These are phyloP conservation scores for Chalciporus piperatus DNA, from an alignment of 768 basidiomycete genomes.

Conservation along the genomic window DNA sequence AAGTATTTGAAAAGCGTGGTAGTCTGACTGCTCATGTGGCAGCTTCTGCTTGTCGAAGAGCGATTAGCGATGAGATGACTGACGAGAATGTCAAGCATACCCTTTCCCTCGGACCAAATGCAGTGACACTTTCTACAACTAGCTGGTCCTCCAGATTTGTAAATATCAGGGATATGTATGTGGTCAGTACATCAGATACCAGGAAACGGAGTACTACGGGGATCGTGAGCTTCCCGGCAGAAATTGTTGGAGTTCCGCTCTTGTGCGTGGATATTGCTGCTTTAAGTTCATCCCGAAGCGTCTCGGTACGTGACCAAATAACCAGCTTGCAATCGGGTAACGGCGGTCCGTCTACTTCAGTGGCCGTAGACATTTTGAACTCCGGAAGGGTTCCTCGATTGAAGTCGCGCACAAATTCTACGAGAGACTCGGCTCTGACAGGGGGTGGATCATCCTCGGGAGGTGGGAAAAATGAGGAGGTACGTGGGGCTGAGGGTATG, in stretches of 20 bases:
- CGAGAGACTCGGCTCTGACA: slow-evolving; percentile 45
- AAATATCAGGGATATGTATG: slow-evolving; percentile 55
- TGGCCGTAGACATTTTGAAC: background rate
- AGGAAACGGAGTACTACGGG: slow-evolving; percentile 52
- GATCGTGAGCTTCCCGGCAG: slow-evolving; percentile 16
- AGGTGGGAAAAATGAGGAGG: slow-evolving; percentile 42
- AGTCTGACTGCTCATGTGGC: slow-evolving; percentile 69
- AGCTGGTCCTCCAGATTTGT: slow-evolving; percentile 35
- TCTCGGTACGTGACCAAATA: slow-evolving; percentile 47
- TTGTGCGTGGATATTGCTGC: background rate
- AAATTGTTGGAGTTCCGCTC: slow-evolving; percentile 4
- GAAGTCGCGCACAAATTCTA: slow-evolving; percentile 55
- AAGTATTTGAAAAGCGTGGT: slow-evolving; percentile 57
- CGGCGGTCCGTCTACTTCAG: background rate
- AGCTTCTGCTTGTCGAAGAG: slow-evolving; percentile 43
- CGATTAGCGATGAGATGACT: slow-evolving; percentile 2
- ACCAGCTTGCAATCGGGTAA: slow-evolving; percentile 41
- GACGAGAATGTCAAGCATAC: slow-evolving; percentile 31
- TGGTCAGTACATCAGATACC: slow-evolving; percentile 63
- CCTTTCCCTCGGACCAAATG: slow-evolving; percentile 72
- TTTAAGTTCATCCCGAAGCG: slow-evolving; percentile 11
- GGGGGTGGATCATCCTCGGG: slow-evolving; percentile 35
- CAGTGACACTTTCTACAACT: slow-evolving; percentile 60
- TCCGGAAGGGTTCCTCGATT: slow-evolving; percentile 37
- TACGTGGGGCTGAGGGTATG: slow-evolving; percentile 38